These are phyloP conservation scores for Talaromyces sp. DNA, from an alignment of 2,329 filamentous ascomycete species.

Conservation along the genomic window DNA sequence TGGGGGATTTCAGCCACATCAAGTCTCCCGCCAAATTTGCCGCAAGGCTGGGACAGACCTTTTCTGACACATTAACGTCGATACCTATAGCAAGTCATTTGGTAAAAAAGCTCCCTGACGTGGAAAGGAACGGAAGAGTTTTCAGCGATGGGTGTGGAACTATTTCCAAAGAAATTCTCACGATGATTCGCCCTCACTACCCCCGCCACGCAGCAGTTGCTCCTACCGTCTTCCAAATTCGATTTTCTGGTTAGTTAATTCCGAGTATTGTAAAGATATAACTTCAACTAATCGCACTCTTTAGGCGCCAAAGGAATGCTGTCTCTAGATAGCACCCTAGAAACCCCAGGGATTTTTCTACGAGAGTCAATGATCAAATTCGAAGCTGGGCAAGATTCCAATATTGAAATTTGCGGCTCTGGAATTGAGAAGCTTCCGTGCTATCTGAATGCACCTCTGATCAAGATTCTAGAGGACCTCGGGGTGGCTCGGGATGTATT, in stretches of 20 bases:
- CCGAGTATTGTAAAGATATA: not conserved
- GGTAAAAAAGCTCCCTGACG: constrained; percentile 18
- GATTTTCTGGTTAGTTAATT: constrained; percentile 50
- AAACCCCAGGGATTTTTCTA: constrained; percentile 55
- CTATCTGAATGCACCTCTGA: constrained; percentile 70
- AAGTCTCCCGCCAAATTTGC: constrained; percentile 52
- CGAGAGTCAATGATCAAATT: constrained; percentile 80
- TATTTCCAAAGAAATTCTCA: constrained; percentile 56
- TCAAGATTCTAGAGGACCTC: constrained; percentile 83
- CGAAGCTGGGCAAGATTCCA: constrained; percentile 12
- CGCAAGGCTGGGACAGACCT: constrained; percentile 59
- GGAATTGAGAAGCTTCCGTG: constrained; percentile 62
- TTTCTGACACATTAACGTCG: constrained; percentile 66
- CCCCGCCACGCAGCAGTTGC: constrained; percentile 16
- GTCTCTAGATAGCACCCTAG: constrained; percentile 57
- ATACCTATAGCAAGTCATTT: constrained; percentile 41
- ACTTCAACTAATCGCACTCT: not conserved
- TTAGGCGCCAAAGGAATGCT: constrained; percentile 68
- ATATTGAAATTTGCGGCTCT: constrained; percentile 43
- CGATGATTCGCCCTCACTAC: constrained; percentile 51
- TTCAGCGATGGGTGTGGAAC: constrained; percentile 80
- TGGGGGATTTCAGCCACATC: constrained; percentile 49
- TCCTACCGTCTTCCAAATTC: constrained; percentile 57
- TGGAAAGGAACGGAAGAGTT: constrained; percentile 38
- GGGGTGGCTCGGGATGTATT: constrained; percentile 56